Evolutionary conservation across 345 rosid genomes (phyloP).

Genomic region (Eucalyptus paniculata): DNA sequence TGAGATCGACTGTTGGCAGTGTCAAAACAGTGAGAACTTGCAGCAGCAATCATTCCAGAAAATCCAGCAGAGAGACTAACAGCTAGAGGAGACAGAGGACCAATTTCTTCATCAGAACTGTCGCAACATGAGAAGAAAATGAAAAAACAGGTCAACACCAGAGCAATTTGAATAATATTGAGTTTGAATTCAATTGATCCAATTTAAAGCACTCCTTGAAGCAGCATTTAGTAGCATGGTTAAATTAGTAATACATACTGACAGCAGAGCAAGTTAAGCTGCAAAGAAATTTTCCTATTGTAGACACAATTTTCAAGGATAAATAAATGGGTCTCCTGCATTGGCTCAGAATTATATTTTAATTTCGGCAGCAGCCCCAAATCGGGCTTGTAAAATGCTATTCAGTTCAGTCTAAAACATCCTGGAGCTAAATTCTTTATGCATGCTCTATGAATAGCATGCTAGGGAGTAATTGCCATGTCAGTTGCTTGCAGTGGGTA

Average conservation of each 20-base stretch:
- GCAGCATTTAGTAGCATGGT: not conserved
- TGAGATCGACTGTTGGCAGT: conserved; percentile 78
- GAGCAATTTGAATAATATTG: not conserved
- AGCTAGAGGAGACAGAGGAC: conserved; percentile 58
- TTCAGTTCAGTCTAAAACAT: not conserved
- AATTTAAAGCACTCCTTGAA: not conserved
- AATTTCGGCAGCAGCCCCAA: not conserved
- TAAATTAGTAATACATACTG: not conserved
- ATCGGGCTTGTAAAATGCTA: not conserved
- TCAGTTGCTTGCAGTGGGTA: not conserved
- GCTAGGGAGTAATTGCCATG: not conserved
- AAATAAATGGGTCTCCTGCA: not conserved
- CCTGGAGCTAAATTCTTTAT: not conserved
- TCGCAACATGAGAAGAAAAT: not conserved
- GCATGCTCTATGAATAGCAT: not conserved
- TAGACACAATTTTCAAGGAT: not conserved
- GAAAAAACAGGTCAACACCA: not conserved
- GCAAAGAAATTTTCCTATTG: not conserved
- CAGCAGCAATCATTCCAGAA: conserved; percentile 79
- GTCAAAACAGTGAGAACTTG: conserved; percentile 89
- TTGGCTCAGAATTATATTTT: not conserved
- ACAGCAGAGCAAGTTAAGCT: not conserved
- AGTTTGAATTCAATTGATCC: not conserved
- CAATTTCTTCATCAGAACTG: conserved; percentile 70
- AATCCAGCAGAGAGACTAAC: conserved; percentile 74